Conservation (phyloP, 2,329 filamentous ascomycete genomes). For the Hypomyces rosellus region DNA sequence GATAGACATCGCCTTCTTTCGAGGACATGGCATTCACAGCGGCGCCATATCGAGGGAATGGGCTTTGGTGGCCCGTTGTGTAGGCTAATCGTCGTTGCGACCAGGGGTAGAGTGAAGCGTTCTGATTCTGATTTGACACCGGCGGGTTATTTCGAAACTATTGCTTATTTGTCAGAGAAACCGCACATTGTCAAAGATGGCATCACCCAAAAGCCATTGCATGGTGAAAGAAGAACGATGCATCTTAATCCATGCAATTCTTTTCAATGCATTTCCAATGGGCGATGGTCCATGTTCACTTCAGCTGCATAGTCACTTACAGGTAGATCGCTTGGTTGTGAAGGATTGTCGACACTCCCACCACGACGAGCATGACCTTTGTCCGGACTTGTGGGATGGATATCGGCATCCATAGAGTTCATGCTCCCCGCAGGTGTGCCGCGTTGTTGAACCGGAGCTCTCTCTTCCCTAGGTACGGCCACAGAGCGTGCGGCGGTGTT, state of each 20-base stretch:
- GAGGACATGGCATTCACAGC: slow-evolving; percentile 89
- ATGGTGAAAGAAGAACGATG: too few species aligned
- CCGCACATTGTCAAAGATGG: slow-evolving; percentile 1
- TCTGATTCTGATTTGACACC: slow-evolving; percentile 57
- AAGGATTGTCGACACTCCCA: slow-evolving; percentile 45
- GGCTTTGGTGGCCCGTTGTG: slow-evolving; percentile 71
- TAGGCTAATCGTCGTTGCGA: slow-evolving; percentile 85
- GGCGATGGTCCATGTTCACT: background rate
- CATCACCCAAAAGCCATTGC: background rate
- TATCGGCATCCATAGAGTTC: slow-evolving; percentile 61
- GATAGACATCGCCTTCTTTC: slow-evolving; percentile 94
- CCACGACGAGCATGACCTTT: slow-evolving; percentile 52
- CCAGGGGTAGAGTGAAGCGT: slow-evolving; percentile 89
- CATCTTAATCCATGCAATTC: too few species aligned
- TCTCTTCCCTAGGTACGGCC: slow-evolving; percentile 43
- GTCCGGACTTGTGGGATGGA: slow-evolving; percentile 56
- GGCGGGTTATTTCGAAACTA: slow-evolving; percentile 22
- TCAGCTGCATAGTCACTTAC: slow-evolving; percentile 28
- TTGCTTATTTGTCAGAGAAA: slow-evolving; percentile 4
- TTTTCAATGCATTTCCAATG: too few species aligned
- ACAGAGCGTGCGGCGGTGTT: slow-evolving; percentile 39
- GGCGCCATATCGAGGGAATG: slow-evolving; percentile 94
- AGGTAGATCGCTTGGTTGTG: slow-evolving; percentile 32
- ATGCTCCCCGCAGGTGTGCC: slow-evolving; percentile 73
- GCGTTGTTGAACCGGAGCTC: slow-evolving; percentile 44